phyloP scores from a whole-genome alignment of 2,329 filamentous ascomycete genomes.

The Bretziella fagacearum region DNA sequence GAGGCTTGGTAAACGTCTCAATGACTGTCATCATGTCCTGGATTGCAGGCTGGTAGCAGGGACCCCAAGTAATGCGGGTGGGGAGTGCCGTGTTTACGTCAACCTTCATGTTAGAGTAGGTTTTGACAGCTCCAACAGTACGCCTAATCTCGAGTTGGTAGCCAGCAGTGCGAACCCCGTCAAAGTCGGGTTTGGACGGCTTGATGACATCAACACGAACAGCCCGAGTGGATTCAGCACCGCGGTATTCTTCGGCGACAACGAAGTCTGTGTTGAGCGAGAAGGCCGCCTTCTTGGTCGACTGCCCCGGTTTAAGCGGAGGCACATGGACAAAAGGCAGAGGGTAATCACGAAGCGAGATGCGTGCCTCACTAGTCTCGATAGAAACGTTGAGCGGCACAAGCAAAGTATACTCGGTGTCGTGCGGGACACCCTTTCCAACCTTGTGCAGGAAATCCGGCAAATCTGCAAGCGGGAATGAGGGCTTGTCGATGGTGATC shows the following conservation, averaged over 20 bases:
- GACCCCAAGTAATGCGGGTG: constrained; percentile 90
- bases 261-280: constrained; percentile 84
- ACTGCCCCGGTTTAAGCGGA: constrained; percentile 60
- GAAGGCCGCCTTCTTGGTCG: constrained; percentile 61
- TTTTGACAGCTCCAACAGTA: constrained; percentile 89
- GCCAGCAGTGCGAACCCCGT: constrained; percentile 25
- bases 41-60: constrained; percentile 91
- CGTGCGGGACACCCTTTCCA: constrained; percentile 89
- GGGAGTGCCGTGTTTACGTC: constrained; percentile 87
- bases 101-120: constrained; percentile 79
- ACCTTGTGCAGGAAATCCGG: constrained; percentile 73
- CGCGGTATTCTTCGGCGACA: constrained; percentile 81
- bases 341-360: constrained; percentile 85
- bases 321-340: constrained; percentile 84
- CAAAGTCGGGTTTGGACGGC: constrained; percentile 23
- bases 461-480: constrained; percentile 66
- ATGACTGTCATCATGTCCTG: constrained; percentile 99
- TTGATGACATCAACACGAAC: constrained; percentile 76
- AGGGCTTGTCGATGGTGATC: constrained; percentile 77
- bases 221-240: constrained; percentile 59
- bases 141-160: constrained; percentile 77
- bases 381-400: constrained; percentile 81
- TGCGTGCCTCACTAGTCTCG: constrained; percentile 73
- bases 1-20: constrained; percentile 92
- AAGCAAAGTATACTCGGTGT: constrained; percentile 79